A percentile compares a stretch with the other conserved stretches of the same genome.
Evolutionary conservation across 768 basidiomycete species (phyloP).

Genomic region (Termitomyces sp.): DNA sequence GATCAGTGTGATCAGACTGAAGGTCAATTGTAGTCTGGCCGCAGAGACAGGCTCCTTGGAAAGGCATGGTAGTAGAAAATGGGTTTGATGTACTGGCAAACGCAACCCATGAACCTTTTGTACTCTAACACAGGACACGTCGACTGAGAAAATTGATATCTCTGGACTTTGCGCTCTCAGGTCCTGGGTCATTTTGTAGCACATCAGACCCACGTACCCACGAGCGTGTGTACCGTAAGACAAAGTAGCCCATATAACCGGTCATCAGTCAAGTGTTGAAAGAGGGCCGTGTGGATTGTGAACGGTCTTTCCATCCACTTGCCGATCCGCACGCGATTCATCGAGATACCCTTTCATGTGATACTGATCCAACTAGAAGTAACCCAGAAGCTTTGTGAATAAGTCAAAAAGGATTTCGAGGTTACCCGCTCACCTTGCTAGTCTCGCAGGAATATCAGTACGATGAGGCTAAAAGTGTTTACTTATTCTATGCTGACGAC

Average conservation of each 20-base stretch:
- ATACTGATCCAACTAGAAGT: neutral
- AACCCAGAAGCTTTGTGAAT: too few species aligned
- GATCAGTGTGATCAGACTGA: conserved; percentile 19
- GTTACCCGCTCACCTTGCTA: neutral
- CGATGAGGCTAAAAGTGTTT: neutral
- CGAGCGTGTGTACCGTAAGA: neutral
- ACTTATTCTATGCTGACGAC: neutral
- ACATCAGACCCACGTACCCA: neutral
- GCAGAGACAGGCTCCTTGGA: conserved; percentile 27
- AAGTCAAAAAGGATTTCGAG: neutral
- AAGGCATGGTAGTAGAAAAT: conserved; percentile 13
- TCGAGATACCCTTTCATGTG: neutral
- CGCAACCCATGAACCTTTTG: neutral
- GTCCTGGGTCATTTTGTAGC: neutral
- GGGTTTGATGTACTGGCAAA: neutral
- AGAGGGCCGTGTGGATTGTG: neutral
- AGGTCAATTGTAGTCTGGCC: conserved; percentile 25
- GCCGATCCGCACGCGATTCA: neutral
- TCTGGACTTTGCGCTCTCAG: neutral
- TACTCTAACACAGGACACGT: neutral
- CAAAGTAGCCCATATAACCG: neutral
- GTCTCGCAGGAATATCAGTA: neutral
- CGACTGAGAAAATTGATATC: neutral
- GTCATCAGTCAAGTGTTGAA: neutral
- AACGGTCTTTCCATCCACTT: neutral